These are phyloP conservation scores for Candida andamanensis DNA, from an alignment of 805 yeast genomes.

Conservation along the genomic window DNA sequence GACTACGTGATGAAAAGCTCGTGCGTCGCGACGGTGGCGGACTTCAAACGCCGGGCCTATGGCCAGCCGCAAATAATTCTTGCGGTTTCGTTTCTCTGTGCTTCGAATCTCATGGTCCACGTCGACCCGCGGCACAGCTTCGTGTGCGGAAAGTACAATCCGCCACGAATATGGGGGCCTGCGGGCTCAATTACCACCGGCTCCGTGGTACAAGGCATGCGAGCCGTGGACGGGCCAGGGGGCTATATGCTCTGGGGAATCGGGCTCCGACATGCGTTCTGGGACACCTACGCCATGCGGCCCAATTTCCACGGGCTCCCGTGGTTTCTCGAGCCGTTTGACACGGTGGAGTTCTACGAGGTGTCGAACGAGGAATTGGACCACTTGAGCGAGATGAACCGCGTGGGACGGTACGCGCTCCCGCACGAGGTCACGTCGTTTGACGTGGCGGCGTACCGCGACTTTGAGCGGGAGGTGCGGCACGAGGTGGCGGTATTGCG, in stretches of 20 bases:
- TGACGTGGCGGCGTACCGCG: neutral
- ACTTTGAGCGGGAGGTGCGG: neutral
- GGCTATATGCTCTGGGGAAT: slow-evolving; percentile 94
- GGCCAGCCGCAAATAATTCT: slow-evolving; percentile 90
- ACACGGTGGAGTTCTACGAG: slow-evolving; percentile 89
- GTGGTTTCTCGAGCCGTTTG: slow-evolving; percentile 88
- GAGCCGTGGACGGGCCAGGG: slow-evolving; percentile 96
- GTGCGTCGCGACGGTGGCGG: slow-evolving; percentile 67
- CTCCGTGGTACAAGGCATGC: slow-evolving; percentile 97
- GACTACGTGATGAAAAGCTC: slow-evolving; percentile 88
- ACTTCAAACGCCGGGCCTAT: slow-evolving; percentile 66
- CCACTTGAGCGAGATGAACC: slow-evolving; percentile 59
- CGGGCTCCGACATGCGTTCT: slow-evolving; percentile 92
- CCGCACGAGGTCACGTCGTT: neutral
- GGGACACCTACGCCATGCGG: slow-evolving; percentile 87
- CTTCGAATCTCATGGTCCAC: slow-evolving; percentile 98
- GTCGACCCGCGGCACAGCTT: slow-evolving; percentile 92
- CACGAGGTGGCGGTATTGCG: neutral
- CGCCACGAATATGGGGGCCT: slow-evolving; percentile 91
- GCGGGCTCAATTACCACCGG: slow-evolving; percentile 97
- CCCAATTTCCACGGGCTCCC: slow-evolving; percentile 52
- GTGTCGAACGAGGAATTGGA: slow-evolving; percentile 82
- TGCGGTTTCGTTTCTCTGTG: slow-evolving; percentile 92
- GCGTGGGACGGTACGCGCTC: slow-evolving; percentile 16
- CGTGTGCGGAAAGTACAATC: slow-evolving; percentile 88